Conservation (phyloP, 1,284 basidiomycete species). For the Cerrena zonata region DNA sequence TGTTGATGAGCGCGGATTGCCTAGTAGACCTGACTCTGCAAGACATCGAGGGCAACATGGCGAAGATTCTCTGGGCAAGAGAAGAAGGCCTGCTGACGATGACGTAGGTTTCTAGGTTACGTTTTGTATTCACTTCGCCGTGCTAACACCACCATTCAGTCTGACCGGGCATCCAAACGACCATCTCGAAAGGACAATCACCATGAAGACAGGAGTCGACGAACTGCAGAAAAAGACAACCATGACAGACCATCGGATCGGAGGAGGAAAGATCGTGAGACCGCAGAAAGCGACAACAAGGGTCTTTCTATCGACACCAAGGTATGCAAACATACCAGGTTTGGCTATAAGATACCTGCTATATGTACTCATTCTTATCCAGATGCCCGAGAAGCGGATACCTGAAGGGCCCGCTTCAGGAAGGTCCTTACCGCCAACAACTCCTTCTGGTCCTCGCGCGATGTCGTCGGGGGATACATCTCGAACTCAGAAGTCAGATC, state of each 20-base stretch:
- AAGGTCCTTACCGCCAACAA: constrained; percentile 49
- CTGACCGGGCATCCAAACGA: constrained; percentile 66
- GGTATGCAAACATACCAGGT: constrained; percentile 33
- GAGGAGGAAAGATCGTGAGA: constrained; percentile 59
- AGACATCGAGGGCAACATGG: constrained; percentile 45
- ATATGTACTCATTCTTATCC: neutral
- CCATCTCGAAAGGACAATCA: constrained; percentile 69
- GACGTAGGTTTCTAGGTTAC: constrained; percentile 46
- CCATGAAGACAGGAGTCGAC: constrained; percentile 62
- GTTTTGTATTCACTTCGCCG: constrained; percentile 10
- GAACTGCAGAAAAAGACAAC: constrained; percentile 63
- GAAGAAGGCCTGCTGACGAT: constrained; percentile 58
- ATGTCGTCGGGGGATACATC: constrained; percentile 39
- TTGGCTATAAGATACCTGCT: neutral
- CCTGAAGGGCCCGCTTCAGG: constrained; percentile 41
- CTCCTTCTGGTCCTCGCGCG: constrained; percentile 67
- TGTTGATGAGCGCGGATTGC: constrained; percentile 47
- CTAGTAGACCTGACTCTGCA: constrained; percentile 51
- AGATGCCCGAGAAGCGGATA: constrained; percentile 52
- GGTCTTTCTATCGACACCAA: constrained; percentile 48
- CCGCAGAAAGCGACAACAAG: constrained; percentile 39
- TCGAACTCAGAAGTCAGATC: constrained; percentile 17
- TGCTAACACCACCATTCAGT: constrained; percentile 42
- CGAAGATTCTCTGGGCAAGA: constrained; percentile 62
- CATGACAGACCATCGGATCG: constrained; percentile 62